phyloP scores from a whole-genome alignment of 257 asterid species.

The Solanum dulcamara region DNA sequence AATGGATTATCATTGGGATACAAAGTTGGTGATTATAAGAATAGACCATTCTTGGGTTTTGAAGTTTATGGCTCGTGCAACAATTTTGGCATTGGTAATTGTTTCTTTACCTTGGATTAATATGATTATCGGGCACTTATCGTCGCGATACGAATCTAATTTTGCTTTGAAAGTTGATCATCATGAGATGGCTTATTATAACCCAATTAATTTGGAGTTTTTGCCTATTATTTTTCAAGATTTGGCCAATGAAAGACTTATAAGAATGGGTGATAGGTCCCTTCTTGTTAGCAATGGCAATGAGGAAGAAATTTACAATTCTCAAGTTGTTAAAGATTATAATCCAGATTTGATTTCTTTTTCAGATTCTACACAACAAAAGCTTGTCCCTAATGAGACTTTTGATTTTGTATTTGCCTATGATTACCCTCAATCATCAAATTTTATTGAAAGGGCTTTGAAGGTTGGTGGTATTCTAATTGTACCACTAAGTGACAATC shows the following conservation, averaged over 20 bases:
- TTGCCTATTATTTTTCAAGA: conserved; percentile 17
- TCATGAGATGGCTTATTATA: not conserved
- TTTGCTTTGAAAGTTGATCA: not conserved
- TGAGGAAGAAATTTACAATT: not conserved
- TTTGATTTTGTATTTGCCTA: conserved; percentile 14
- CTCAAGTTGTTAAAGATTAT: not conserved
- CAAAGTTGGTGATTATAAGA: conserved; percentile 5
- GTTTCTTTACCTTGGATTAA: conserved; percentile 19
- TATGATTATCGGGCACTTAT: not conserved
- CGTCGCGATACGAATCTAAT: not conserved
- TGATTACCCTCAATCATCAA: not conserved
- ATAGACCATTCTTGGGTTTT: conserved; percentile 11
- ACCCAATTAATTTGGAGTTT: not conserved
- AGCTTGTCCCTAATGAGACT: not conserved
- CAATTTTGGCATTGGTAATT: conserved; percentile 19
- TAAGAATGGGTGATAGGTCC: conserved; percentile 23
- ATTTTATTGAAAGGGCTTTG: conserved; percentile 10
- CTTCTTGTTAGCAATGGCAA: not conserved
- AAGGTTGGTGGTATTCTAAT: conserved; percentile 16
- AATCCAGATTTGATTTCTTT: conserved; percentile 3
- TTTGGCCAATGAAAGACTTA: conserved; percentile 31
- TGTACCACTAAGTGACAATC: not conserved
- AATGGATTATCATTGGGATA: not conserved
- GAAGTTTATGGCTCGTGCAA: conserved; percentile 10
- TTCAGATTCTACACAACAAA: not conserved